Conservation (phyloP, 805 yeast genomes). For the Pichia rugopelliculosa region DNA sequence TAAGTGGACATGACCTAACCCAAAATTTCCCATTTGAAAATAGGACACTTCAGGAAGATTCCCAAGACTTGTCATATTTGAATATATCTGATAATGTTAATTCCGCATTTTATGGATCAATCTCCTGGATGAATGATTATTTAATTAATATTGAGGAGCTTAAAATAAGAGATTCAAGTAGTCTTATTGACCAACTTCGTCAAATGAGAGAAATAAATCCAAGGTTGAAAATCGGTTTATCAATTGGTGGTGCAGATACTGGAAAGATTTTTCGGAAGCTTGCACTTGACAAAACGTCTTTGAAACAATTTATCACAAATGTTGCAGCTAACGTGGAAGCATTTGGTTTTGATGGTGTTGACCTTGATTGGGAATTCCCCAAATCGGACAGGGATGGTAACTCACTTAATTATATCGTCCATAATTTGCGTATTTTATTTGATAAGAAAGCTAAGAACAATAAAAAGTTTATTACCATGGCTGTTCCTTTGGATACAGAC, state of each 20-base stretch:
- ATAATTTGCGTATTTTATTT: constrained; percentile 8
- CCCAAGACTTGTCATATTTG: neutral
- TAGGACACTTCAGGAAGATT: neutral
- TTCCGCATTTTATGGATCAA: neutral
- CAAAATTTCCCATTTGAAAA: constrained; percentile 14
- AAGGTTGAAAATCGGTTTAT: constrained; percentile 51
- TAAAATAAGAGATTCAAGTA: constrained; percentile 7
- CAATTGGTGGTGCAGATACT: constrained; percentile 77
- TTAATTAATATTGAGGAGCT: neutral
- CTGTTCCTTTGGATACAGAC: constrained; percentile 62
- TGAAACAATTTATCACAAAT: constrained; percentile 43
- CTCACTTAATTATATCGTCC: constrained; percentile 37
- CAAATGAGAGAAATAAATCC: constrained; percentile 21
- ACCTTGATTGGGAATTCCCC: constrained; percentile 95
- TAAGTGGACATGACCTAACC: constrained; percentile 52
- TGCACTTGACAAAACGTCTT: constrained; percentile 16
- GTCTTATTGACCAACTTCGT: constrained; percentile 26
- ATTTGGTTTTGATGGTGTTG: constrained; percentile 81
- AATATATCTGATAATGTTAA: neutral
- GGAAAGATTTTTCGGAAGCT: constrained; percentile 33
- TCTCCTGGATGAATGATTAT: constrained; percentile 2
- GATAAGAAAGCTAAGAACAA: constrained; percentile 24
- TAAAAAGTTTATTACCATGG: constrained; percentile 46
- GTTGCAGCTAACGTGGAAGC: constrained; percentile 39
- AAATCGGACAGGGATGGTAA: constrained; percentile 33